phyloP scores from a whole-genome alignment of 441 rosid species.

The Capsella rubella region DNA sequence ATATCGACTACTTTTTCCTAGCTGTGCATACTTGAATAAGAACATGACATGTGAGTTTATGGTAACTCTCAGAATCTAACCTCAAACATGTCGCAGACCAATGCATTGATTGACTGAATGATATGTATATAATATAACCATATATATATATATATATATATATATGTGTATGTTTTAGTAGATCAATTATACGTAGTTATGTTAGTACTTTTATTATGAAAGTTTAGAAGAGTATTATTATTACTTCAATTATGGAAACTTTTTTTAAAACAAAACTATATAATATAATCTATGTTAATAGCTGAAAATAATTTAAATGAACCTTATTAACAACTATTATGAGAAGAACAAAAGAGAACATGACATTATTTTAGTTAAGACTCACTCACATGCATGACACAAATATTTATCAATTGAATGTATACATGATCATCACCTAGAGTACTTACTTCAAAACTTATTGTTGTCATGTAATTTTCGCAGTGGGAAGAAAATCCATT shows the following conservation, averaged over 20 bases:
- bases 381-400: neutral
- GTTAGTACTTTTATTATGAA: constrained; percentile 1
- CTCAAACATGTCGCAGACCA: constrained; percentile 21
- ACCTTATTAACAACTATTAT: neutral
- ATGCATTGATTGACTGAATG: neutral
- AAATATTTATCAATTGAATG: neutral
- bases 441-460: neutral
- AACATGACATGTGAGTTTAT: neutral
- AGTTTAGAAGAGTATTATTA: neutral
- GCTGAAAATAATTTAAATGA: neutral
- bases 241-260: too few species aligned
- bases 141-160: neutral
- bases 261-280: too few species aligned
- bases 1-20: neutral
- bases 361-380: constrained; percentile 4
- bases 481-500: neutral
- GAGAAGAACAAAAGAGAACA: constrained; percentile 9
- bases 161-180: neutral
- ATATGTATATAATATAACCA: neutral
- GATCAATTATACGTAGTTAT: neutral
- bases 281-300: neutral
- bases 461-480: constrained; percentile 17
- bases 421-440: neutral
- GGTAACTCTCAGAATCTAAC: constrained; percentile 11
- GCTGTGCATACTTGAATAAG: constrained; percentile 6